Percentiles rank a stretch among this genome's conserved stretches.
Conservation (phyloP, 2,329 filamentous ascomycete species). For the Dothideomycetes sp. region DNA sequence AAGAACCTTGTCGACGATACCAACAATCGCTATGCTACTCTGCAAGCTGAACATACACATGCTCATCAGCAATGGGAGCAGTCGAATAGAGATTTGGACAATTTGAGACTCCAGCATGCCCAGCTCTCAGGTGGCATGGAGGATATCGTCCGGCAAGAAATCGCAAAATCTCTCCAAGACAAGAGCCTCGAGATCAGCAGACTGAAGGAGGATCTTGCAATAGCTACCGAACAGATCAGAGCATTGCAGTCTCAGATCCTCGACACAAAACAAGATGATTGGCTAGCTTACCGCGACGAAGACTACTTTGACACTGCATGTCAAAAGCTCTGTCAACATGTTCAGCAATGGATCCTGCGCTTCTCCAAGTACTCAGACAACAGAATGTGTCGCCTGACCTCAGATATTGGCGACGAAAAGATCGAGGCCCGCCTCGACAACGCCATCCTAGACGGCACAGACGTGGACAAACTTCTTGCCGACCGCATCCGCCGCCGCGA, state of each 20-base stretch:
- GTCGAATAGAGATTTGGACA: constrained; percentile 21
- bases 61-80: constrained; percentile 42
- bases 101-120: constrained; percentile 52
- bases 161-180: constrained; percentile 56
- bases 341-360: constrained; percentile 93
- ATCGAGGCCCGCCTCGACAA: constrained; percentile 92
- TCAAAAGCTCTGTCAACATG: constrained; percentile 87
- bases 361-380: constrained; percentile 98
- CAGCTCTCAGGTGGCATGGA: constrained; percentile 54
- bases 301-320: constrained; percentile 93
- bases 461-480: constrained; percentile 76
- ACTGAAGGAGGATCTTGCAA: constrained; percentile 67
- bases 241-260: constrained; percentile 50
- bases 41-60: constrained; percentile 54
- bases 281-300: constrained; percentile 73
- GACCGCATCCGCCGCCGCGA: constrained; percentile 84
- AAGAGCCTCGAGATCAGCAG: constrained; percentile 77
- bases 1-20: constrained; percentile 65
- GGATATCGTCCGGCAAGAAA: constrained; percentile 48
- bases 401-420: constrained; percentile 81
- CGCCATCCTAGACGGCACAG: constrained; percentile 82
- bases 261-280: constrained; percentile 50
- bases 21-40: constrained; percentile 55
- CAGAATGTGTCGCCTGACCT: constrained; percentile 71
- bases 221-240: constrained; percentile 52